Base-by-base conservation (phyloP, 306 rosid species). In the Psophocarpus tetragonolobus region DNA sequence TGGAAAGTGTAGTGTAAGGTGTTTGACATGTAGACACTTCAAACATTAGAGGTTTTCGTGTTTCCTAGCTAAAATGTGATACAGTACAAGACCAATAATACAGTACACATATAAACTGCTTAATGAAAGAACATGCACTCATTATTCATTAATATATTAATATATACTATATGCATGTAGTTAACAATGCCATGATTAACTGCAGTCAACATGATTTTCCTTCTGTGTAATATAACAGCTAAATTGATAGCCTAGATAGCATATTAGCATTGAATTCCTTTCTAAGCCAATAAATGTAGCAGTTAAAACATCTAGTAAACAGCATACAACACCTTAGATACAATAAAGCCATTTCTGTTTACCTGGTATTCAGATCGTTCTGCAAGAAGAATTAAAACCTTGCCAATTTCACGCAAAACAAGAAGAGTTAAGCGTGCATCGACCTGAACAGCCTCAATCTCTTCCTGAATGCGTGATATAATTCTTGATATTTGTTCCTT, bases 361-460 rank as follows among this genome's bases (percentile, higher is more conserved):
- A 96, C 99, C 97, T 90, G 97, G 82, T 87, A 92, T 85, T 96
- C 99, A 76, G 93, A 86, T 74, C 98, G 90, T 81, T 96, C 84
- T 11, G 98, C 90, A 20, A 96, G 88, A 67, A 92, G 91, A 51
- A 84, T 90, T 83, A 96, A 86, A 80, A 88, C 97, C 90, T 96
- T 96, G 86, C 99, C 96, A 83, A 92, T 91, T 87, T 96, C 98
- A 82, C 83, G 98, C 80, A 96, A 84, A 73, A 96, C 98, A 71
- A 96, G 98, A 86, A 96, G 99, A 44, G 99, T 96, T 80, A 96
- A 83, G 32, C 90, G 97, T 42, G 92, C 97, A 74, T 95, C 99
- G 85, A 90, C 27, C 87, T 92, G 99, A 84, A 91, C 99, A 84
- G 94, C 83, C 84, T 96, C 97, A 73, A 96, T 90, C 89, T 96